Evolutionary conservation across 2,329 filamentous ascomycete species (phyloP).

Genomic region (Sclerotinia glacialis): DNA sequence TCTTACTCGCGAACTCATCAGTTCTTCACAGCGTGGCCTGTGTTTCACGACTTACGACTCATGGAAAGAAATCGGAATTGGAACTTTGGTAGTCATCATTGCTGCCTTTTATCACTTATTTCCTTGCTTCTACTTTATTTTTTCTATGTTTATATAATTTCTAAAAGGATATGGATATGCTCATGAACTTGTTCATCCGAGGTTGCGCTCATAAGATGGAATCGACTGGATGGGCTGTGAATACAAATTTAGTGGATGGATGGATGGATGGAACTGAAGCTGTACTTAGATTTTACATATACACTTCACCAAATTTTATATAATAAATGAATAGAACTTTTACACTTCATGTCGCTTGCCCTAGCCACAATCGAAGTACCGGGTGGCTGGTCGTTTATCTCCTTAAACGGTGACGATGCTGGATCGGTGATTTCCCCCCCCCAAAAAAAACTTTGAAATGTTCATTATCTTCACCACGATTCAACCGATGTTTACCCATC

Average conservation of each 20-base stretch:
- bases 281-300: slow-evolving; percentile 1
- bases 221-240: neutral
- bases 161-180: neutral
- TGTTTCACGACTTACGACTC: neutral
- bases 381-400: too few relatives aligned
- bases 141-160: neutral
- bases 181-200: neutral
- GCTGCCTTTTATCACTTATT: neutral
- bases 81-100: neutral
- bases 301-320: neutral
- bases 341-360: neutral
- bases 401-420: too few relatives aligned
- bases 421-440: too few relatives aligned
- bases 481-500: too few relatives aligned
- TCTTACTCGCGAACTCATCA: neutral
- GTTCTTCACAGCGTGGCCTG: neutral
- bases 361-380: too few relatives aligned
- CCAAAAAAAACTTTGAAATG: too few relatives aligned
- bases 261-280: slow-evolving; percentile 3
- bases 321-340: neutral
- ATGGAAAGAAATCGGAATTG: neutral
- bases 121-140: neutral
- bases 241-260: slow-evolving; percentile 1
- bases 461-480: too few relatives aligned
- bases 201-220: neutral